phyloP scores from a whole-genome alignment of 2,329 filamentous ascomycete species.

The Zymoseptoria passerinii region DNA sequence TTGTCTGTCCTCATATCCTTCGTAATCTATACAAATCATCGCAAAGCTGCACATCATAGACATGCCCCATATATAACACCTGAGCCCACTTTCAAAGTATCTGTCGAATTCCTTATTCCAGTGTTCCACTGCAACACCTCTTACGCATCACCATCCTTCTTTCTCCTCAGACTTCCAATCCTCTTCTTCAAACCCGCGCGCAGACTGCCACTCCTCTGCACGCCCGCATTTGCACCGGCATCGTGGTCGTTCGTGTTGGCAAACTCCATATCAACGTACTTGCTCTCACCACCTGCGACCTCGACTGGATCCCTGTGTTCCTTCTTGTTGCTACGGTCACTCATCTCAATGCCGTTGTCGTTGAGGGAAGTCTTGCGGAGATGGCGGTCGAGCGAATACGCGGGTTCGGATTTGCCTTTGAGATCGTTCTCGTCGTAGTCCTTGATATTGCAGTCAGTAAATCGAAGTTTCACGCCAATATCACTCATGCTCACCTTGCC shows the following conservation, averaged over 20 bases:
- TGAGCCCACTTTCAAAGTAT: not conserved
- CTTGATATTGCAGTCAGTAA: slow-evolving; percentile 20
- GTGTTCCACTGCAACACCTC: not conserved
- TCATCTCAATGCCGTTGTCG: slow-evolving; percentile 37
- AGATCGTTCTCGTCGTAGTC: slow-evolving; percentile 67
- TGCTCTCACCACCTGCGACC: slow-evolving; percentile 27
- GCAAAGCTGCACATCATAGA: not conserved
- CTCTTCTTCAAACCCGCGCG: slow-evolving; percentile 39
- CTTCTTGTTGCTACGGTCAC: slow-evolving; percentile 26
- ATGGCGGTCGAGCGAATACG: slow-evolving; percentile 60
- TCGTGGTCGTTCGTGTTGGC: slow-evolving; percentile 22
- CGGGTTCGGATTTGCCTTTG: slow-evolving; percentile 75
- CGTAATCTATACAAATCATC: not conserved
- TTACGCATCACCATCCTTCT: slow-evolving; percentile 12
- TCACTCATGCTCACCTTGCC: slow-evolving; percentile 52
- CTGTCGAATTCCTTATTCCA: not conserved
- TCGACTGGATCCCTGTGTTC: slow-evolving; percentile 27
- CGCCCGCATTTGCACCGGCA: slow-evolving; percentile 22
- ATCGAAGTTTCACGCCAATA: not conserved
- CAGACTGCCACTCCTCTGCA: slow-evolving; percentile 29
- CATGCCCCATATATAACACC: not conserved
- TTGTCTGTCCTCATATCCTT: no score
- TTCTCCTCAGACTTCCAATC: slow-evolving; percentile 38
- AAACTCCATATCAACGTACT: slow-evolving; percentile 26
- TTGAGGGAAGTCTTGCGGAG: slow-evolving; percentile 51